Evolutionary conservation across 257 asterid genomes (phyloP).

Genomic region (Agastache rugosa): DNA sequence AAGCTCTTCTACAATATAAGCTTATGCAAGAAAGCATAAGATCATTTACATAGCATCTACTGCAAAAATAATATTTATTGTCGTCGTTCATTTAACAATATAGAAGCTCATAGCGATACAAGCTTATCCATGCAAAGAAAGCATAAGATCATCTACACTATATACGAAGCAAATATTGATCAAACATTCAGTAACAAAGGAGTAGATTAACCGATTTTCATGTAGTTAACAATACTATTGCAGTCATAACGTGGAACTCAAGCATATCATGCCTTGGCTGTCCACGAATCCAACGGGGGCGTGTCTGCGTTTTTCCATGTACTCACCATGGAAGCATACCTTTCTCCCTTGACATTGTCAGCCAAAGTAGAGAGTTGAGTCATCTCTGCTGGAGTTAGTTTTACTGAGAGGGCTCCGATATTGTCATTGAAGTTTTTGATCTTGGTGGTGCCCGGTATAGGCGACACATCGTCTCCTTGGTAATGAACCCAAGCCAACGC

Average conservation of each 20-base stretch:
- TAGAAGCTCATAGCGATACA: too few relatives aligned
- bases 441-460: conserved; percentile 60
- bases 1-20: not conserved
- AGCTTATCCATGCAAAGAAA: too few relatives aligned
- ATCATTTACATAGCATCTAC: not conserved
- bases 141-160: not conserved
- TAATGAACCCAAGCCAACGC: conserved; percentile 62
- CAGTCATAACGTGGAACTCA: not conserved
- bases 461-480: conserved; percentile 53
- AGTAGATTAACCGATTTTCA: not conserved
- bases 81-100: too few relatives aligned
- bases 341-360: conserved; percentile 36
- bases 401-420: conserved; percentile 41
- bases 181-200: not conserved
- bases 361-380: conserved; percentile 36
- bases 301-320: conserved; percentile 38
- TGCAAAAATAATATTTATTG: too few relatives aligned
- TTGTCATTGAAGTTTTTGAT: conserved; percentile 47
- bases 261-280: conserved; percentile 21
- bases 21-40: conserved; percentile 1
- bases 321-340: conserved; percentile 10
- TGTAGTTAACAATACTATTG: not conserved
- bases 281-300: conserved; percentile 44
- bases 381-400: conserved; percentile 42
- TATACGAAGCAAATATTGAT: not conserved